Evolutionary conservation across 1,284 basidiomycete species (phyloP).

Genomic region (Naganishia sp.): DNA sequence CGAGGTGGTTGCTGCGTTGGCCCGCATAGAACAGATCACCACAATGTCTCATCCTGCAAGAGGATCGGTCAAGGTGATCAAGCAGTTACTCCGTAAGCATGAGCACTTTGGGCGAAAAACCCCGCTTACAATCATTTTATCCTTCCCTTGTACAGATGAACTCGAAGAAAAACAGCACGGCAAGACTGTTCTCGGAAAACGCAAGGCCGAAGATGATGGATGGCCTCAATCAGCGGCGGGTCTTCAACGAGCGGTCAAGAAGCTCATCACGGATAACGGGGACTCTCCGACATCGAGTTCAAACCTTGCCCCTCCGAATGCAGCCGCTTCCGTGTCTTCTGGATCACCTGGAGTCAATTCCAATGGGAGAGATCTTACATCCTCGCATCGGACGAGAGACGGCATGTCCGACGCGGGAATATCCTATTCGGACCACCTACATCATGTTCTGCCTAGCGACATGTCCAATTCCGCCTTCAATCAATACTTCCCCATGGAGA

Average conservation of each 20-base stretch:
- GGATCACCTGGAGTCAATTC: neutral
- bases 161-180: conserved; percentile 50
- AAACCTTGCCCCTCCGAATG: conserved; percentile 43
- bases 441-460: conserved; percentile 12
- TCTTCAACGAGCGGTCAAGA: conserved; percentile 53
- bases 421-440: conserved; percentile 12
- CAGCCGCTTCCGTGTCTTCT: conserved; percentile 16
- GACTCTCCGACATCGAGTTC: conserved; percentile 19
- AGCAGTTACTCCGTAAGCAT: conserved; percentile 49
- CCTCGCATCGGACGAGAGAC: neutral
- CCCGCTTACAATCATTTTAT: neutral
- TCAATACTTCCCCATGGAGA: conserved; percentile 34
- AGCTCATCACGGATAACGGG: conserved; percentile 49
- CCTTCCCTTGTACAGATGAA: conserved; percentile 39
- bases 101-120: neutral
- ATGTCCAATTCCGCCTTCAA: conserved; percentile 10
- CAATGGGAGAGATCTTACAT: neutral
- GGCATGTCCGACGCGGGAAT: neutral
- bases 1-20: conserved; percentile 49
- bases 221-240: conserved; percentile 44
- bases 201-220: conserved; percentile 44
- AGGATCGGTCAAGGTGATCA: conserved; percentile 54
- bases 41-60: conserved; percentile 52
- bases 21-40: conserved; percentile 49
- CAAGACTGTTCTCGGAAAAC: conserved; percentile 45